Evolutionary conservation across 495 filamentous ascomycete genomes (phyloP).

Genomic region (Penicillium verhagenii): DNA sequence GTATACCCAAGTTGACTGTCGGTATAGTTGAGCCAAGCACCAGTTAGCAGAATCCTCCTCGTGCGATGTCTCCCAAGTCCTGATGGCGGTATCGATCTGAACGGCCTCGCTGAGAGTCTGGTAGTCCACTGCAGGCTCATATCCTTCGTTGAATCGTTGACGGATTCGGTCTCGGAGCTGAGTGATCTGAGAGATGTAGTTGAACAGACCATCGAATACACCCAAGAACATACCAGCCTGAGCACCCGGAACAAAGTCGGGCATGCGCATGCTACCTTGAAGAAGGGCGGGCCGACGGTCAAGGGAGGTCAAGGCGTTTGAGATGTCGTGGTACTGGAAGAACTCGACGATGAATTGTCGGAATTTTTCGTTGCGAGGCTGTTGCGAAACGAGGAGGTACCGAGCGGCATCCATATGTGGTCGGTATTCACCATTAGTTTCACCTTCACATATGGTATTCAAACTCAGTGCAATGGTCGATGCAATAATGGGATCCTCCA

Average conservation of each 20-base stretch:
- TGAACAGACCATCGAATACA: slow-evolving; percentile 84
- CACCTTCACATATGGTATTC: slow-evolving; percentile 76
- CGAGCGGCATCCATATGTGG: slow-evolving; percentile 78
- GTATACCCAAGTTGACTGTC: slow-evolving; percentile 90
- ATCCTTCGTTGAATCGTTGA: slow-evolving; percentile 56
- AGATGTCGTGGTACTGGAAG: slow-evolving; percentile 87
- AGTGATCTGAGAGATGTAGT: slow-evolving; percentile 77
- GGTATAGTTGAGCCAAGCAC: slow-evolving; percentile 76
- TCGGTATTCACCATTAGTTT: slow-evolving; percentile 73
- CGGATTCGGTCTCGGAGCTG: slow-evolving; percentile 76
- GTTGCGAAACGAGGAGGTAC: slow-evolving; percentile 61
- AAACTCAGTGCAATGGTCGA: slow-evolving; percentile 81
- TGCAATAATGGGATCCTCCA: slow-evolving; percentile 62
- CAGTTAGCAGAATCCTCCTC: slow-evolving; percentile 68
- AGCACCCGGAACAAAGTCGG: slow-evolving; percentile 71
- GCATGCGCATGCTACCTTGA: slow-evolving; percentile 62
- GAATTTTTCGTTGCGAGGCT: slow-evolving; percentile 62
- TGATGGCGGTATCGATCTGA: slow-evolving; percentile 73
- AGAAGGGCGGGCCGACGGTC: slow-evolving; percentile 55
- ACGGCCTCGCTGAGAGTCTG: slow-evolving; percentile 70
- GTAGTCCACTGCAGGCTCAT: slow-evolving; percentile 74
- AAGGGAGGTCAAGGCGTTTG: slow-evolving; percentile 73
- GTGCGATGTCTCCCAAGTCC: slow-evolving; percentile 72
- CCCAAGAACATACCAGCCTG: slow-evolving; percentile 73
- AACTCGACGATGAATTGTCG: slow-evolving; percentile 85